Base-by-base conservation (phyloP, 768 basidiomycete genomes). In the Vararia minispora region DNA sequence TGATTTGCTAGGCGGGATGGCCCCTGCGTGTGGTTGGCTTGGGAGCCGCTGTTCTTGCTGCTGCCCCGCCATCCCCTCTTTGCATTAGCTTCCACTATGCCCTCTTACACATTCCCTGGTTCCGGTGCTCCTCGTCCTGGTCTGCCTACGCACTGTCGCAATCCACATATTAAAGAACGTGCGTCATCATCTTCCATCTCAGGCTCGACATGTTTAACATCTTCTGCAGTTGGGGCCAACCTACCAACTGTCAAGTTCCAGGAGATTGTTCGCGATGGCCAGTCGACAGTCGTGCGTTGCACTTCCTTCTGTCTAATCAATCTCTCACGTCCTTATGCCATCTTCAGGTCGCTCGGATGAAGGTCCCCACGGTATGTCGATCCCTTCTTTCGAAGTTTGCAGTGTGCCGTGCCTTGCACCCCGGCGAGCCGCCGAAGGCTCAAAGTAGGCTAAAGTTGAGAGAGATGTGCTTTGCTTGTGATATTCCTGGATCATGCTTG, bases 231-330 rank as follows among this genome's bases (percentile, higher is more conserved):
- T 33, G 65, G 66, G 51, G 39, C 56, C 23, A 69, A 67, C 49
- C 61, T 77, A 42, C 82, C 82, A 26, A 66, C 72, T 28, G 88
- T 92, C 33, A 94, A 94, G 63, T 94, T 88, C 57, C 90, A 92
- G 68, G 82, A 87, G 45, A 76, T 95, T 35, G 78, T 78, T 51
- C 76, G 87, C 46, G 86, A 92, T 57, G 85, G 83, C 2, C 76
- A 79, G 55, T 78, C 89, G 55, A 89, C 92, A 41, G 71, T 92
- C 35, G 87, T 82, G 54, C 52, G 76, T 61, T 30, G 27, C 46
- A 34, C 26, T 25, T 27, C 29, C 25, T 39, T n/a, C 28, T 24
- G 28, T 17, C 22, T 31, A 20, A 28, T 38, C 35, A 22, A 22
- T 24, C 41, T 41, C 22, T 37, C 33, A 13, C 33, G 31, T 37